Base-by-base conservation (phyloP, 768 basidiomycete species). In the Chalciporus chontae region DNA sequence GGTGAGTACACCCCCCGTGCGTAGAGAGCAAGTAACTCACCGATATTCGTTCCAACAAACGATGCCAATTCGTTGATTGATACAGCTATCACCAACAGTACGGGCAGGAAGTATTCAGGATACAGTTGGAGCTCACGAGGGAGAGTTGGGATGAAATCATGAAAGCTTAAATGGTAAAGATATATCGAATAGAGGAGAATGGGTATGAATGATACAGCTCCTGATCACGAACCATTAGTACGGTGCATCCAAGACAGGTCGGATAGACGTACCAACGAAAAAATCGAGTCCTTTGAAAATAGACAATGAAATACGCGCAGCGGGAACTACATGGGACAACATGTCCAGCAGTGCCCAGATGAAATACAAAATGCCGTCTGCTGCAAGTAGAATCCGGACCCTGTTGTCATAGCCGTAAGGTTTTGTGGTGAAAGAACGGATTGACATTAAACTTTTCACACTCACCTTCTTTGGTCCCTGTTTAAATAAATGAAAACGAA, bases 301-400 rank as follows among this genome's bases (percentile, higher is more conserved):
- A 43, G 62, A 40, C 14, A 78, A 58, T 44, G 74, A 71, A 52
- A 64, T 68, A 61, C 73, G 77, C 59, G 72, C 75, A 61, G 76
- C 69, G 59, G 84, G 79, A 15, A 80, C 50, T 32, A 77, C 62
- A 57, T 82, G 79, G 27, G 79, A 75, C 42, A 89, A 62, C 56
- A 84, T 69, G 59, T 89, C 85, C 48, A 85, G 56, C 47, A 87
- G 51, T 24, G 78, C 74, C 42, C 88, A 75, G 43, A 72, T 44
- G 56, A 86, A 76, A 69, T 83, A 85, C 36, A 77, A 56, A 64
- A 80, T 76, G 57, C 80, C 78, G 61, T 91, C 89, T 18, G 73
- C 73, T 24, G 74, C 75, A 32, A 91, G 72, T 26, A 88, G 68
- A 39, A 81, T 72, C 48, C 83, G 79, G 43, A 71, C 72, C 63